A percentile compares a stretch with the other conserved stretches of the same genome.
Evolutionary conservation across 2,329 filamentous ascomycete genomes (phyloP).

Genomic region (Nemania diffusa): DNA sequence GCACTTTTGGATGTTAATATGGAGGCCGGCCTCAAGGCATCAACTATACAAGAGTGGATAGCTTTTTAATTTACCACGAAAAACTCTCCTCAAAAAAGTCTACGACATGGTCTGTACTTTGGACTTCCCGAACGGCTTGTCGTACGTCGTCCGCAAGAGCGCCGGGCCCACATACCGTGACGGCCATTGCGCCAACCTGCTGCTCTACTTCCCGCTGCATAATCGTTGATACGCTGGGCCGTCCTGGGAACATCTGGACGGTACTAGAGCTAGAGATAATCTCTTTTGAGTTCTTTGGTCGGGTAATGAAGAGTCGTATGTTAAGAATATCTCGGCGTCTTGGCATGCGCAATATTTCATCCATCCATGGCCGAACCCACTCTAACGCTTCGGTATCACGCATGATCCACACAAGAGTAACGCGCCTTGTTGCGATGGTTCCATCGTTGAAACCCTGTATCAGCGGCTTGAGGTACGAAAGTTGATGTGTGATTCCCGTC

Average conservation of each 20-base stretch:
- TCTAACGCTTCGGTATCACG: slow-evolving; percentile 89
- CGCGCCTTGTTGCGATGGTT: slow-evolving; percentile 80
- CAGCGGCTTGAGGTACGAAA: slow-evolving; percentile 85
- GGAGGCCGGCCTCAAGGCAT: too few species aligned
- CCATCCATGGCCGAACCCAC: slow-evolving; percentile 91
- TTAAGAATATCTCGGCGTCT: slow-evolving; percentile 83
- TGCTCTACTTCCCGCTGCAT: slow-evolving; percentile 82
- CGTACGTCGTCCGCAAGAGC: slow-evolving; percentile 80
- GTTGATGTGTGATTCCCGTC: slow-evolving; percentile 94
- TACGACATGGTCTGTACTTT: slow-evolving; percentile 69
- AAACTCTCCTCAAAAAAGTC: slow-evolving; percentile 85
- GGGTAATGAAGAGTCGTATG: slow-evolving; percentile 90
- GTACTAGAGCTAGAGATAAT: slow-evolving; percentile 79
- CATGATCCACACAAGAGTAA: slow-evolving; percentile 92
- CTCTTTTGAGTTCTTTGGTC: slow-evolving; percentile 84
- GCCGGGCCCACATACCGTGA: slow-evolving; percentile 82
- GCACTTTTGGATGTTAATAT: too few species aligned
- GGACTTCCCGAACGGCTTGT: slow-evolving; percentile 70
- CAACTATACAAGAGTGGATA: too few species aligned
- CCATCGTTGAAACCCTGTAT: slow-evolving; percentile 74
- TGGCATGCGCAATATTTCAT: slow-evolving; percentile 78
- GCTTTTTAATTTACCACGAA: slow-evolving; percentile 57
- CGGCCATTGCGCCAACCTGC: slow-evolving; percentile 88
- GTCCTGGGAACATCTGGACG: slow-evolving; percentile 91
- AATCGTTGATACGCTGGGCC: slow-evolving; percentile 84